A percentile compares a stretch with the other conserved stretches of the same genome.
Evolutionary conservation across 805 yeast species (phyloP).

Genomic region (Candida broadrunensis): DNA sequence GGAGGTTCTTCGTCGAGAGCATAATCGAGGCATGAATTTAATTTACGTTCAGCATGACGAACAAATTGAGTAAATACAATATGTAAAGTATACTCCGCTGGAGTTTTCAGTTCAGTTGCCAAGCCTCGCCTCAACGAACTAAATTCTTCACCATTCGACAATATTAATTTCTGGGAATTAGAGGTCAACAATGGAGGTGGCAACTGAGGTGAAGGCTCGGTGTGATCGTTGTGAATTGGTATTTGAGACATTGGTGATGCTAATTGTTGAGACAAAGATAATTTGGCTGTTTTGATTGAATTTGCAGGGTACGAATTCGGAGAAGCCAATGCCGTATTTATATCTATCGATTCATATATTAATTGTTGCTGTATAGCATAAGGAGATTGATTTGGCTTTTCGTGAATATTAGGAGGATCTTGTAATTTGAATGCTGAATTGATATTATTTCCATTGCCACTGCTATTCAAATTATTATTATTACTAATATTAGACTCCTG

Average conservation of each 20-base stretch:
- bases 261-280: constrained; percentile 12
- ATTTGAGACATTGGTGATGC: constrained; percentile 20
- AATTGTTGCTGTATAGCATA: not conserved
- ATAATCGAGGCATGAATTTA: constrained; percentile 65
- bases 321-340: not conserved
- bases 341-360: constrained; percentile 1
- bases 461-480: too few relatives aligned
- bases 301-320: not conserved
- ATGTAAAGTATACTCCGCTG: constrained; percentile 90
- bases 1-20: constrained; percentile 75
- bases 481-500: too few relatives aligned
- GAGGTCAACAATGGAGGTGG: constrained; percentile 28
- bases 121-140: constrained; percentile 29
- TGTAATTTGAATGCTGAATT: constrained; percentile 11
- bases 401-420: constrained; percentile 10
- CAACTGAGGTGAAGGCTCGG: constrained; percentile 34
- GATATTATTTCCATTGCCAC: too few relatives aligned
- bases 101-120: constrained; percentile 61
- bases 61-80: constrained; percentile 94
- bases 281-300: not conserved
- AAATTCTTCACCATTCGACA: constrained; percentile 33
- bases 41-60: constrained; percentile 85
- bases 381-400: not conserved
- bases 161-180: constrained; percentile 20
- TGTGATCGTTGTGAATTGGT: constrained; percentile 10